Conservation (phyloP, 768 basidiomycete genomes). For the Ephemerocybe angulata region DNA sequence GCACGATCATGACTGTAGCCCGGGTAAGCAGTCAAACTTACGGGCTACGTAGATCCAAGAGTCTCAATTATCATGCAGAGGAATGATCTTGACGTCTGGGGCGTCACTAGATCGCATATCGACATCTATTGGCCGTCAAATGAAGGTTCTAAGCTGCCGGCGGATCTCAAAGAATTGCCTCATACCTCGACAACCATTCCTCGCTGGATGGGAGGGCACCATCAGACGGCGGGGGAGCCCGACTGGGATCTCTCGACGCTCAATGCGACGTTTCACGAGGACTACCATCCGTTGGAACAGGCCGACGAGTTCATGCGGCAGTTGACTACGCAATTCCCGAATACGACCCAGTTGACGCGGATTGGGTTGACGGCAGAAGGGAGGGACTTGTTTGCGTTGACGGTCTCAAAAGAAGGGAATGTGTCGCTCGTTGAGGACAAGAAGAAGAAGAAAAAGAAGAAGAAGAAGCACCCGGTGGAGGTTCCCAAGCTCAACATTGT, state of each 20-base stretch:
- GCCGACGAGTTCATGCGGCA: conserved; percentile 49
- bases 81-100: conserved; percentile 51
- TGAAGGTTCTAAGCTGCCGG: conserved; percentile 15
- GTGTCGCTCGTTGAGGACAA: conserved; percentile 6
- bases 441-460: conserved; percentile 14
- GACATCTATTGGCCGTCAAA: conserved; percentile 45
- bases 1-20: conserved; percentile 5
- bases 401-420: conserved; percentile 36
- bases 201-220: conserved; percentile 1
- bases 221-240: not conserved
- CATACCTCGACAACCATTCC: conserved; percentile 18
- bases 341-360: conserved; percentile 39
- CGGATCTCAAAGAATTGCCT: conserved; percentile 19
- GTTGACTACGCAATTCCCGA: conserved; percentile 44
- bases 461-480: conserved; percentile 9
- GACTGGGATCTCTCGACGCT: conserved; percentile 35
- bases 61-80: conserved; percentile 26
- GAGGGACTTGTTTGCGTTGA: conserved; percentile 53
- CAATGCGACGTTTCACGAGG: conserved; percentile 38
- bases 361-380: conserved; percentile 60
- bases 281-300: conserved; percentile 56
- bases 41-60: not conserved
- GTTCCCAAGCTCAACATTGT: conserved; percentile 55
- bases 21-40: not conserved
- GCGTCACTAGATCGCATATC: conserved; percentile 39